Evolutionary conservation across 2,329 filamentous ascomycete genomes (phyloP).

Genomic region (Peltaster fructicola): DNA sequence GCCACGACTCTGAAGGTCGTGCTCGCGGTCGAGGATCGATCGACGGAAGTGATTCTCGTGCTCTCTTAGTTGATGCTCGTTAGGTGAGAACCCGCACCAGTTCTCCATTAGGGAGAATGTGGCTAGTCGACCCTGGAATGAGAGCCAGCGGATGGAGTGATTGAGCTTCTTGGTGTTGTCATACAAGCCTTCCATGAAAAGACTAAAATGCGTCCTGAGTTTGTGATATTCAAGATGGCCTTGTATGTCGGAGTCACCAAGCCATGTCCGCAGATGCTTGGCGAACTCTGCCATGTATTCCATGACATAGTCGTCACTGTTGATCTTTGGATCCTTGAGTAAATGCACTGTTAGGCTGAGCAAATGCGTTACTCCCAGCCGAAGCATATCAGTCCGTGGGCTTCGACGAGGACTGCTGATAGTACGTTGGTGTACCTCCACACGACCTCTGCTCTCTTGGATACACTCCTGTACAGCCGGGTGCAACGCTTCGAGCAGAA

Average conservation of each 20-base stretch:
- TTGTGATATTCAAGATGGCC: constrained; percentile 90
- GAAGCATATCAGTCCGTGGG: constrained; percentile 65
- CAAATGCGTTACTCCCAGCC: constrained; percentile 90
- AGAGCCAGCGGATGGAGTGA: constrained; percentile 85
- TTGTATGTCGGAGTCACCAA: constrained; percentile 89
- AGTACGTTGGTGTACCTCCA: constrained; percentile 60
- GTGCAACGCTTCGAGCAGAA: constrained; percentile 75
- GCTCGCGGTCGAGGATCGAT: constrained; percentile 63
- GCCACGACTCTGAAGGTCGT: constrained; percentile 52
- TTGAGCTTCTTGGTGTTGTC: constrained; percentile 74
- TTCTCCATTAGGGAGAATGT: constrained; percentile 96
- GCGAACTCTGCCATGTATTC: constrained; percentile 77
- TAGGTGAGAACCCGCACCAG: constrained; percentile 95
- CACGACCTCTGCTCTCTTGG: constrained; percentile 68
- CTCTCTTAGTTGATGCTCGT: constrained; percentile 63
- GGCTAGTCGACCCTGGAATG: constrained; percentile 89
- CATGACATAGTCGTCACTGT: constrained; percentile 66
- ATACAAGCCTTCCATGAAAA: constrained; percentile 80
- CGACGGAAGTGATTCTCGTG: constrained; percentile 78
- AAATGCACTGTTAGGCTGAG: constrained; percentile 90
- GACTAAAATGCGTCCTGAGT: constrained; percentile 82
- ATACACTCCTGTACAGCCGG: constrained; percentile 73
- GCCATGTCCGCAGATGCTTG: constrained; percentile 79
- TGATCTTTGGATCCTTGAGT: constrained; percentile 58
- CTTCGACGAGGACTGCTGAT: constrained; percentile 69